Base-by-base conservation (phyloP, 208 protist species). In the Herpetomonas tarakana region DNA sequence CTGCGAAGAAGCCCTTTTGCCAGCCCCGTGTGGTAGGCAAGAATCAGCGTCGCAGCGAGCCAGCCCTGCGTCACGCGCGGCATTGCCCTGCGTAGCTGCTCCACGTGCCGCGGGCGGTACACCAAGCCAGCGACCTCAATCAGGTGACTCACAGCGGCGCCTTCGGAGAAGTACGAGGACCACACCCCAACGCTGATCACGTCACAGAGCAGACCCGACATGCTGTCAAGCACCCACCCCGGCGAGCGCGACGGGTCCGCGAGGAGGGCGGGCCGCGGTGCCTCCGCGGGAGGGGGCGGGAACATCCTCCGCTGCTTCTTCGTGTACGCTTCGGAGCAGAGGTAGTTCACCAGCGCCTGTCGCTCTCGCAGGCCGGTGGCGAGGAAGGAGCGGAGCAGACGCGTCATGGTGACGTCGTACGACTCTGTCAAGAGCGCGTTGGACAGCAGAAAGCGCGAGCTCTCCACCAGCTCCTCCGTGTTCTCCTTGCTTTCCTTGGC, bases 391-490 rank as follows among this genome's bases (percentile, higher is more conserved):
- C 77, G 53, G 30, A 89, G 77, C 22, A 92, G 59, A 26, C 67
- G 73, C 21, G 77, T 62, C 31, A 92, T 44, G 35, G 79, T 86
- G 1, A 75, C 67, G 67, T 89, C 82, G 27, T 83, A 58, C 0
- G 82, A 89, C 65, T 92, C 86, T 18, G 73, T 70, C 26, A 92
- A 67, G 46, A 92, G 62, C 2, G 86, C 75, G 62, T 76, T 92
- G 44, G 74, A 81, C 39, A 92, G 64, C 31, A 92, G 57, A 51
- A 77, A 70, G 14, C 72, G 58, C 11, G 76, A 71, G 49, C 79
- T 84, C 57, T 86, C 74, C 54, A 65, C 21, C 39, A 78, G 69
- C 45, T 74, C 68, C 28, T 68, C 11, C 29, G 53, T 44, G 3
- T 22, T 31, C 7, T 60, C 35, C 4, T 16, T 31, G 19, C 27